Evolutionary conservation across 352 stramenopile species (phyloP), one percentile per base, ranked within the genome.

Genomic region (Pythium brassicae): DNA sequence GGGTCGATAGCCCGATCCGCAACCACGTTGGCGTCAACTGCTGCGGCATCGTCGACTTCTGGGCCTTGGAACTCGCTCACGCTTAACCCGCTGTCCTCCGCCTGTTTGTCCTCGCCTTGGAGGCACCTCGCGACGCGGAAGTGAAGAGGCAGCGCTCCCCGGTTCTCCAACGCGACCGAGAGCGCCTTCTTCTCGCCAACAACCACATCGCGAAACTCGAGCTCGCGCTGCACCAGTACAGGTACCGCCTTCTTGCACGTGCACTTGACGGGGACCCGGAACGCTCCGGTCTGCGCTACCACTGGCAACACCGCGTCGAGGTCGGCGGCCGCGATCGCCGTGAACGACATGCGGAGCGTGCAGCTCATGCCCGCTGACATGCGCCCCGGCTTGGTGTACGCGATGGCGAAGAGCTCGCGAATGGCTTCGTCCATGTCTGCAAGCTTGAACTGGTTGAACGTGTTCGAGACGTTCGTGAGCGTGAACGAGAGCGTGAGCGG

Each of bases 361-460:
- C 88, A 96, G 15, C 69, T 74, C 72, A 91, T 96, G 14, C 89
- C 92, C 6, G 91, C 92, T 0, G 83, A 94, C 87, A 98, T 96
- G 0, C 92, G 68, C 4, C 92, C 91, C 2, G 89, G 92, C 25
- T 82, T 82, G 12, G 91, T 72, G 49, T 94, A 97, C 22, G 62
- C 60, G 25, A 98, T 72, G n/a, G 94, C 82, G 50, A 98, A 97
- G 25, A 89, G 86, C 39, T 96, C 83, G 15, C 70, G 68, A 17
- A 96, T 61, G 8, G 81, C 58, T 32, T 93, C 80, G 17, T 78
- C 67, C 46, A 97, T 65, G 0, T 78, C 63, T 1, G 96, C 64
- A 9, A 97, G 52, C 35, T 92, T 92, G 63, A 97, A 97, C 39
- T 87, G 83, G 68, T 97, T 97, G 61, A 97, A 97, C 0, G 87